These are phyloP conservation scores for Trichoderma sp. DNA, from an alignment of 2,329 filamentous ascomycete species.

Conservation along the genomic window DNA sequence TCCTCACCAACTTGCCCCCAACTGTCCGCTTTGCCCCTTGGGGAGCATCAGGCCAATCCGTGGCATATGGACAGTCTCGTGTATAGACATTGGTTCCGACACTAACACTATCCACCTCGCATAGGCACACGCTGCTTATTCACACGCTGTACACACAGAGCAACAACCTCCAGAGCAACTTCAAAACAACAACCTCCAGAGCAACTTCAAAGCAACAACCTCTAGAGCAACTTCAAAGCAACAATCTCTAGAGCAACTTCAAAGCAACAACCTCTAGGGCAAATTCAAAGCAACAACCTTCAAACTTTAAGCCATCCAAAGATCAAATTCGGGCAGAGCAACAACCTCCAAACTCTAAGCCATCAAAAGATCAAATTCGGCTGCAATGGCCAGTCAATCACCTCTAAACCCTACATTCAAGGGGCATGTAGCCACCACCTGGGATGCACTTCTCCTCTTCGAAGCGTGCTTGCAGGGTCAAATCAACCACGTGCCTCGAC, in stretches of 20 bases:
- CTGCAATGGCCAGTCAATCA: constrained; percentile 31
- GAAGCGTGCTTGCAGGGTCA: constrained; percentile 73
- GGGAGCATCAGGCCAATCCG: not conserved
- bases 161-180: not conserved
- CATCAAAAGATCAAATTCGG: not conserved
- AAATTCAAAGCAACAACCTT: too few relatives aligned
- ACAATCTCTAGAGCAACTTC: not conserved
- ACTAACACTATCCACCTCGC: not conserved
- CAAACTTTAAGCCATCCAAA: too few relatives aligned
- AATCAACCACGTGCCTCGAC: constrained; percentile 74
- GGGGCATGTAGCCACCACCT: constrained; percentile 68
- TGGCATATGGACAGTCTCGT: not conserved
- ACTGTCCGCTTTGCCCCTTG: not conserved
- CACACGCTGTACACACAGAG: not conserved
- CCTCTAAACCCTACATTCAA: constrained; percentile 63
- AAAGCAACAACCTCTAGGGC: too few relatives aligned
- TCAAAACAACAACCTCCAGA: too few relatives aligned
- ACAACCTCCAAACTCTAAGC: too few relatives aligned
- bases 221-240: too few relatives aligned
- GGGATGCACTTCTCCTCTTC: constrained; percentile 78
- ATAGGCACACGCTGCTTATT: not conserved
- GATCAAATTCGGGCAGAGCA: too few relatives aligned
- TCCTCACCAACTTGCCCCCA: not conserved
- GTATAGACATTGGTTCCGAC: not conserved
- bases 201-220: too few relatives aligned